Evolutionary conservation across 2,329 filamentous ascomycete genomes (phyloP).

Genomic region (Ceratocystis huliohia): DNA sequence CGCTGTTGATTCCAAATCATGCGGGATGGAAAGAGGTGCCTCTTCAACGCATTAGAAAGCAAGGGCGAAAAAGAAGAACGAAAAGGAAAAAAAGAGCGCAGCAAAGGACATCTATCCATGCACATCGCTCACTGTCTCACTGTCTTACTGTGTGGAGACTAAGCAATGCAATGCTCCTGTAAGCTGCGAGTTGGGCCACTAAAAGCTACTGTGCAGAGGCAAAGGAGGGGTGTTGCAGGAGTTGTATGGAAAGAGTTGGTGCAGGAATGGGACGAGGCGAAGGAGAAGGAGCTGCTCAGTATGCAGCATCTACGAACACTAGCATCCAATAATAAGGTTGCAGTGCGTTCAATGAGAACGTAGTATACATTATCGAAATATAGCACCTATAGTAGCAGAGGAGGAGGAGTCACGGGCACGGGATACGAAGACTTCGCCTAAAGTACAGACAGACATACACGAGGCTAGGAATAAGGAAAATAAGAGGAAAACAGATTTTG

Average conservation of each 20-base stretch:
- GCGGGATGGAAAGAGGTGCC: not conserved
- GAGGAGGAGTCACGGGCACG: not conserved
- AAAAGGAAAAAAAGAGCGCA: not conserved
- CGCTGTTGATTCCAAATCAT: constrained; percentile 3
- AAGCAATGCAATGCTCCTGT: not conserved
- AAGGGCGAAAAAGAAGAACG: too few species aligned
- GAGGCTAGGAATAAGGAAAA: not conserved
- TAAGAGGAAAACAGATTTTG: not conserved
- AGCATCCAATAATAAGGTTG: not conserved
- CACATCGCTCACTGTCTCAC: not conserved
- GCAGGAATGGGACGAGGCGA: not conserved
- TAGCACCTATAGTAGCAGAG: not conserved
- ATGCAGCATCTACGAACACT: not conserved
- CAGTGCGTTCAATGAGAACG: not conserved
- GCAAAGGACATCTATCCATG: not conserved
- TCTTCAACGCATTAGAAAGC: too few species aligned
- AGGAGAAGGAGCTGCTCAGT: not conserved
- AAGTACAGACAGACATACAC: not conserved
- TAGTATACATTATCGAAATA: not conserved
- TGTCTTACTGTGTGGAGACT: not conserved
- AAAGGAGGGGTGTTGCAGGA: not conserved
- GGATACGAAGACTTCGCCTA: not conserved
- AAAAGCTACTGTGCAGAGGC: not conserved
- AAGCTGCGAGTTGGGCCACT: not conserved
- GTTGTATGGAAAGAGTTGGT: not conserved